phyloP scores from a whole-genome alignment of 1,284 basidiomycete genomes.

The Heliocybe sulcata region DNA sequence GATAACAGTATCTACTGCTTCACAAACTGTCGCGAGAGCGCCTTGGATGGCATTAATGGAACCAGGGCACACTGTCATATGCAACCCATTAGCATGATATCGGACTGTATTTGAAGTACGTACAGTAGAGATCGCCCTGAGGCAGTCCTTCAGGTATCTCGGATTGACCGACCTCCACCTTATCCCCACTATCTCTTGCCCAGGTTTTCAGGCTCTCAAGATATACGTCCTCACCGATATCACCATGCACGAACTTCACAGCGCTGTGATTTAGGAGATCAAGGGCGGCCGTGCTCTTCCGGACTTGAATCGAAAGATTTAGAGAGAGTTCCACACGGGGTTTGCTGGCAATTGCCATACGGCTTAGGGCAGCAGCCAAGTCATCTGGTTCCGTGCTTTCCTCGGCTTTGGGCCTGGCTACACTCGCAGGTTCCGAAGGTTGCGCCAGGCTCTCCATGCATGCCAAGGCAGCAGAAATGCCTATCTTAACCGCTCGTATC shows the following conservation, averaged over 20 bases:
- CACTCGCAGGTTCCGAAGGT: not conserved
- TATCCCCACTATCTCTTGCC: constrained; percentile 59
- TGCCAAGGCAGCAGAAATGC: constrained; percentile 72
- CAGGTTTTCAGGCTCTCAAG: constrained; percentile 54
- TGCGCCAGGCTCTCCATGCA: constrained; percentile 45
- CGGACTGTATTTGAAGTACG: constrained; percentile 21
- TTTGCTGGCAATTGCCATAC: constrained; percentile 36
- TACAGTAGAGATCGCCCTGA: constrained; percentile 83
- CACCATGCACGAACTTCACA: constrained; percentile 69
- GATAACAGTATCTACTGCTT: constrained; percentile 73
- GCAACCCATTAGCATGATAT: not conserved
- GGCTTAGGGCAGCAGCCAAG: constrained; percentile 47
- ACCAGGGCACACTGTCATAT: constrained; percentile 52
- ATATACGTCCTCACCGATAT: constrained; percentile 62
- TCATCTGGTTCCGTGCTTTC: constrained; percentile 25
- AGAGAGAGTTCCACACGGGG: constrained; percentile 5
- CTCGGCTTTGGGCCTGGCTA: not conserved
- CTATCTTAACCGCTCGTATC: constrained; percentile 74
- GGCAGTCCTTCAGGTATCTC: constrained; percentile 75
- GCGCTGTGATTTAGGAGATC: constrained; percentile 55
- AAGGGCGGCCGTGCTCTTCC: constrained; percentile 44
- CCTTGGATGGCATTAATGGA: constrained; percentile 73
- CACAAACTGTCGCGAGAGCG: constrained; percentile 73
- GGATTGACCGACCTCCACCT: constrained; percentile 55
- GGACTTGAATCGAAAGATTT: constrained; percentile 27